Percentiles rank a stretch among this genome's conserved stretches.
These are phyloP conservation scores for Secale cereale DNA, from an alignment of 176 grass and related monocot genomes.

Conservation along the genomic window DNA sequence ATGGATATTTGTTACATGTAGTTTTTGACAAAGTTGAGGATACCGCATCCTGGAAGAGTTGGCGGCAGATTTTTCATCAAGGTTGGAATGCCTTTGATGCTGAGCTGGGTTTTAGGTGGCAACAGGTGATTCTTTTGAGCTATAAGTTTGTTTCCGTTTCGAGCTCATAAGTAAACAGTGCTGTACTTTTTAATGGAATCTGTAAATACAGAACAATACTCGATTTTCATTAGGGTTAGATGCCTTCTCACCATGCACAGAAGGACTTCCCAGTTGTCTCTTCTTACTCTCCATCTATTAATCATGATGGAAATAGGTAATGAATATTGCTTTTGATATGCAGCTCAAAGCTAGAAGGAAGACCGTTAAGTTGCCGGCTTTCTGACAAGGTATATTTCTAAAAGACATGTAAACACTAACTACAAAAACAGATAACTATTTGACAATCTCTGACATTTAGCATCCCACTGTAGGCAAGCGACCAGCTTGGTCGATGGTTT, in stretches of 20 bases:
- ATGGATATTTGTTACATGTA: slow-evolving; percentile 35
- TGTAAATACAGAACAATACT: neutral
- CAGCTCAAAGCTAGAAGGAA: slow-evolving; percentile 87
- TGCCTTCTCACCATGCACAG: neutral
- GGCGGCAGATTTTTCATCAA: slow-evolving; percentile 93
- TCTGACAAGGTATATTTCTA: slow-evolving; percentile 73
- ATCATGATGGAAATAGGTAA: slow-evolving; percentile 8
- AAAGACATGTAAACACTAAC: neutral
- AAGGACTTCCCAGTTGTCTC: neutral
- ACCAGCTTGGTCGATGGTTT: slow-evolving; percentile 86
- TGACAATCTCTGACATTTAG: slow-evolving; percentile 37
- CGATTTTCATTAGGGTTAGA: neutral
- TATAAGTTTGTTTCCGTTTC: slow-evolving; percentile 22
- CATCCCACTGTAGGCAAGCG: slow-evolving; percentile 59
- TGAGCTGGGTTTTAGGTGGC: slow-evolving; percentile 89
- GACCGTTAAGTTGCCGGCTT: slow-evolving; percentile 77
- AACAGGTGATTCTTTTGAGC: slow-evolving; percentile 75
- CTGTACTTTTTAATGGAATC: neutral
- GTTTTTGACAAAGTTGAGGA: slow-evolving; percentile 88
- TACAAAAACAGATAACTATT: neutral
- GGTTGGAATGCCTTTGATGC: slow-evolving; percentile 83
- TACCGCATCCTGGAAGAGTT: slow-evolving; percentile 94
- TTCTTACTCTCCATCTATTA: slow-evolving; percentile 16
- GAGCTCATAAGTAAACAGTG: neutral
- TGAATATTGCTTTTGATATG: slow-evolving; percentile 17